A percentile compares a stretch with the other conserved stretches of the same genome.
Conservation (phyloP, 164 flowering plant species). For the Amborella trichopoda region DNA sequence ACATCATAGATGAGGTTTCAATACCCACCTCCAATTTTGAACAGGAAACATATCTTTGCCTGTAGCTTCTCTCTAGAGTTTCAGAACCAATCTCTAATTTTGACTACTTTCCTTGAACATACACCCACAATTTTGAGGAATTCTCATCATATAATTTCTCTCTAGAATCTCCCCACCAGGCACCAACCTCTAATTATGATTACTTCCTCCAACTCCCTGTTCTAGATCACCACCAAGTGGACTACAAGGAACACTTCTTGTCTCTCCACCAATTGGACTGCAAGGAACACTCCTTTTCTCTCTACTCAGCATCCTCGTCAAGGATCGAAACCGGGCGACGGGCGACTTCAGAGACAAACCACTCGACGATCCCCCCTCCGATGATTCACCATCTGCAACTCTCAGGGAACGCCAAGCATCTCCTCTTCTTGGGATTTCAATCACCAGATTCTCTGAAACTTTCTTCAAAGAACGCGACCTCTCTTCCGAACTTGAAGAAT, state of each 20-base stretch:
- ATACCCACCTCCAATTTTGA: too few species aligned
- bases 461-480: neutral
- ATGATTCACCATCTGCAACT: neutral
- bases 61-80: too few species aligned
- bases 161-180: too few species aligned
- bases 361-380: neutral
- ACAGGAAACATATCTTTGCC: too few species aligned
- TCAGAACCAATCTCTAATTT: too few species aligned
- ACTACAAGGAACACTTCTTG: slow-evolving; percentile 6
- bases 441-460: neutral
- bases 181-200: too few species aligned
- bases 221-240: slow-evolving; percentile 7
- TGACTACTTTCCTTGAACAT: too few species aligned
- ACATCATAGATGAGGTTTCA: too few species aligned
- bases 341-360: slow-evolving; percentile 5
- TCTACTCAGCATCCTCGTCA: slow-evolving; percentile 12
- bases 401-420: neutral
- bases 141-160: too few species aligned
- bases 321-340: slow-evolving; percentile 1
- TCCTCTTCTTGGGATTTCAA: slow-evolving; percentile 1
- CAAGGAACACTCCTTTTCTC: slow-evolving; percentile 5
- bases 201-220: slow-evolving; percentile 8
- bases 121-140: too few species aligned
- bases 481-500: neutral
- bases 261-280: too few species aligned